phyloP scores from a whole-genome alignment of 441 rosid species.

The Croton setiger region DNA sequence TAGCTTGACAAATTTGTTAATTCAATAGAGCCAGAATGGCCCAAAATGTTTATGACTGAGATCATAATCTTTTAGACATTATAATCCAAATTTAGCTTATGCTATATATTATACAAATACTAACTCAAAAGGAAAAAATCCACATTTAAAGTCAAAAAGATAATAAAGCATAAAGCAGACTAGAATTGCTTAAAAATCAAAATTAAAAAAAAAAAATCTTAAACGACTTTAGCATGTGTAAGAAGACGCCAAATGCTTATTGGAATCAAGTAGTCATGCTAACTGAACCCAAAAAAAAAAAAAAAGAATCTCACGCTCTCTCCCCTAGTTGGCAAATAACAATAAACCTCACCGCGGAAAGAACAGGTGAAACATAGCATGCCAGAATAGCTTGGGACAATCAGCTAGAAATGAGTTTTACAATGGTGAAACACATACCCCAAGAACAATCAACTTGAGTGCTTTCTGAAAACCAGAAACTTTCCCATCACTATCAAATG shows the following conservation, averaged over 20 bases:
- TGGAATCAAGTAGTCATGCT: neutral
- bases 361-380: neutral
- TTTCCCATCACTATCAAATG: constrained; percentile 79
- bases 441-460: constrained; percentile 69
- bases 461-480: constrained; percentile 76
- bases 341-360: neutral
- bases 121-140: neutral
- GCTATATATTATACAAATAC: neutral
- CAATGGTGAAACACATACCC: constrained; percentile 51
- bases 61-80: neutral
- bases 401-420: neutral
- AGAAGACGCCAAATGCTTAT: neutral
- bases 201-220: neutral
- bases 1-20: neutral
- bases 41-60: neutral
- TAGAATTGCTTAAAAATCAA: neutral
- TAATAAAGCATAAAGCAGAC: neutral
- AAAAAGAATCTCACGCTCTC: neutral
- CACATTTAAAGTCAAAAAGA: neutral
- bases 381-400: neutral
- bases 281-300: neutral
- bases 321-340: neutral
- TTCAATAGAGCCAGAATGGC: neutral
- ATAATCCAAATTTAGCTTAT: neutral
- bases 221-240: neutral